Conservation (phyloP, 306 rosid species). For the Adenanthera pavonina region DNA sequence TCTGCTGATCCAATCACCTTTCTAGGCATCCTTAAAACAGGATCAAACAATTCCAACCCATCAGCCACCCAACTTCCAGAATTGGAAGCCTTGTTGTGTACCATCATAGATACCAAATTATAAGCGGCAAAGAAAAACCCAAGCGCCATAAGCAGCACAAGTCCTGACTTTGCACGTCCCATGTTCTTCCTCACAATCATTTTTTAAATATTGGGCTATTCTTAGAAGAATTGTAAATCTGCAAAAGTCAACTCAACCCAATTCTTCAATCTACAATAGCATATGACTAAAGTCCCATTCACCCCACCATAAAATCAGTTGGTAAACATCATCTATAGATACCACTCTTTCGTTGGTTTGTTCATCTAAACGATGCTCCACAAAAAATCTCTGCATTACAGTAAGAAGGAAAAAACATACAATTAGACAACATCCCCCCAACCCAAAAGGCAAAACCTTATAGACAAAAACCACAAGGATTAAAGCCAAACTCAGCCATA, state of each 20-base stretch:
- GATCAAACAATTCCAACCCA: slow-evolving; percentile 44
- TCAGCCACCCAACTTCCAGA: slow-evolving; percentile 48
- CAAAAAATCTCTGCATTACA: slow-evolving; percentile 47
- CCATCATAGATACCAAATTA: slow-evolving; percentile 65
- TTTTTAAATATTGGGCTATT: slow-evolving; percentile 26
- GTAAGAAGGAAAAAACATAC: not conserved
- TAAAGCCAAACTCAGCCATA: not conserved
- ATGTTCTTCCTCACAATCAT: slow-evolving; percentile 73
- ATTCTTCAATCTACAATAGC: slow-evolving; percentile 31
- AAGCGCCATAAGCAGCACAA: slow-evolving; percentile 69
- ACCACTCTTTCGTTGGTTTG: slow-evolving; percentile 11
- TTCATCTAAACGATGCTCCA: slow-evolving; percentile 37
- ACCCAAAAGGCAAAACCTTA: not conserved
- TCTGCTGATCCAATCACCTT: slow-evolving; percentile 33
- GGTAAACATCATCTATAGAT: slow-evolving; percentile 15
- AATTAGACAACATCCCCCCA: slow-evolving; percentile 19
- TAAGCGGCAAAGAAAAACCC: slow-evolving; percentile 77
- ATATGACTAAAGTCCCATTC: slow-evolving; percentile 31
- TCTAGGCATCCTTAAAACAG: slow-evolving; percentile 30
- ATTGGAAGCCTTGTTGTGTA: slow-evolving; percentile 46
- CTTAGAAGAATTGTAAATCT: slow-evolving; percentile 32
- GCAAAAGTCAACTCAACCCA: slow-evolving; percentile 37
- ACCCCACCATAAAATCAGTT: slow-evolving; percentile 1
- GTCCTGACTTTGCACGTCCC: slow-evolving; percentile 65
- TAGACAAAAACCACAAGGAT: not conserved